These are phyloP conservation scores for Lepiota brunneoincarnata DNA, from an alignment of 768 basidiomycete species.

Conservation along the genomic window DNA sequence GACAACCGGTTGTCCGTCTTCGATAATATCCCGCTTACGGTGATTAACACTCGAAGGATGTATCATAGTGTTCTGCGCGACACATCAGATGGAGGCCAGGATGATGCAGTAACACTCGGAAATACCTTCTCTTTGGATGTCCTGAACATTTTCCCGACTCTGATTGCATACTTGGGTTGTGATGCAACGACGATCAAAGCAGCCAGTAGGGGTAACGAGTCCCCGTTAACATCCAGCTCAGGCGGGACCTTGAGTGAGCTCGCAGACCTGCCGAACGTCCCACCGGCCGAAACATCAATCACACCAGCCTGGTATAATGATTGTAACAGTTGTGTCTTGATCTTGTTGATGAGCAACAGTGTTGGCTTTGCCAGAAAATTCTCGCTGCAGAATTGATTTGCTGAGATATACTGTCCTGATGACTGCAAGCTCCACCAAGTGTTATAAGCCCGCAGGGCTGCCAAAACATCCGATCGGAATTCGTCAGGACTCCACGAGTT, in stretches of 20 bases:
- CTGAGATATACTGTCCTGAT: constrained; percentile 57
- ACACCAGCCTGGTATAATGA: constrained; percentile 78
- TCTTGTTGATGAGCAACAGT: constrained; percentile 74
- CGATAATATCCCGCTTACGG: constrained; percentile 44
- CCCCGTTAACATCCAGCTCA: constrained; percentile 68
- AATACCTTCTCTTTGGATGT: constrained; percentile 82
- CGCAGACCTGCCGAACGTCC: constrained; percentile 31
- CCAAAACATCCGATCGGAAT: constrained; percentile 85
- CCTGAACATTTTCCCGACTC: constrained; percentile 65
- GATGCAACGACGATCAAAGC: constrained; percentile 82
- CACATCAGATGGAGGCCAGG: constrained; percentile 9
- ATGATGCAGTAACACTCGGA: constrained; percentile 14
- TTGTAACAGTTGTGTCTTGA: constrained; percentile 75
- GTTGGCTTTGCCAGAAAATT: constrained; percentile 92
- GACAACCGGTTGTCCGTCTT: constrained; percentile 25
- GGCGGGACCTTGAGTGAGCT: constrained; percentile 43
- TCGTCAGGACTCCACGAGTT: constrained; percentile 72
- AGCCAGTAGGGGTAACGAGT: constrained; percentile 73
- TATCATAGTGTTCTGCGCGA: constrained; percentile 62
- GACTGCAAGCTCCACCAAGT: constrained; percentile 75
- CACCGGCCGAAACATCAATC: constrained; percentile 77
- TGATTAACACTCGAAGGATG: constrained; percentile 88
- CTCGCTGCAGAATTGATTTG: constrained; percentile 74
- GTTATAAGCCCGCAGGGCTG: constrained; percentile 78
- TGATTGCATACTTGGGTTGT: constrained; percentile 89